Conservation (phyloP, 2,329 filamentous ascomycete species). For the Canariomyces notabilis region DNA sequence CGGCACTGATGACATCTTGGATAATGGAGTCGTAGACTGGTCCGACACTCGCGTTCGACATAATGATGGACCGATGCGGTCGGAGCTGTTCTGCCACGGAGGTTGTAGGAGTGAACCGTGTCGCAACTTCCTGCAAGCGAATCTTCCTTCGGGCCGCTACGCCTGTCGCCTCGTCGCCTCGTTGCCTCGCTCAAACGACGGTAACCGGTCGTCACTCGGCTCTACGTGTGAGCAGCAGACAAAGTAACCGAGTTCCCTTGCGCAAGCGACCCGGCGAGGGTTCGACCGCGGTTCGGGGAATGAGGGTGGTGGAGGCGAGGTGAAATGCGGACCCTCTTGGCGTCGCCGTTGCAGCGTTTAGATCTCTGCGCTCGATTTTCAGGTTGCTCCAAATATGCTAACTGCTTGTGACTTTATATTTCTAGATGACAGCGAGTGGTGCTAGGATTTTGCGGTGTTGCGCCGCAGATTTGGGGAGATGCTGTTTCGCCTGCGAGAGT, state of each 20-base stretch:
- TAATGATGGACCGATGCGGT: conserved; percentile 32
- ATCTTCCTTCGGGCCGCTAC: conserved; percentile 3
- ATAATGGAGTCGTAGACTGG: conserved; percentile 74
- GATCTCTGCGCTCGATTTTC: conserved; percentile 7
- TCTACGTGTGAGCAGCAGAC: conserved; percentile 2
- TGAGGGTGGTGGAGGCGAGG: conserved; percentile 2
- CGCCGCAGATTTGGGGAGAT: conserved; percentile 19
- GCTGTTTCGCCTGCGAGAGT: conserved; percentile 21
- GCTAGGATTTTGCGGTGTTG: conserved; percentile 17
- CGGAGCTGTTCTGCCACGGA: too few relatives aligned
- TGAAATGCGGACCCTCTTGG: conserved; percentile 18
- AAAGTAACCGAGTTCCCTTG: not conserved
- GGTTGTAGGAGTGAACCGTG: conserved; percentile 4
- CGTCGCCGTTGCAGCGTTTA: conserved; percentile 10
- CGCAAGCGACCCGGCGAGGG: conserved; percentile 5
- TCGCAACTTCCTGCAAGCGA: conserved; percentile 6
- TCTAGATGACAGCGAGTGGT: conserved; percentile 20
- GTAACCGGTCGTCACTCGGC: not conserved
- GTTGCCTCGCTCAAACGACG: not conserved
- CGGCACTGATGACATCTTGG: conserved; percentile 84
- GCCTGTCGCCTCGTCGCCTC: conserved; percentile 1
- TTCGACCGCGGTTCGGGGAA: conserved; percentile 2
- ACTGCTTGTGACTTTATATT: conserved; percentile 19
- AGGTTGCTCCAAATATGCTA: conserved; percentile 12
- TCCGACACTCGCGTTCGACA: conserved; percentile 62